A percentile compares a stretch with the other conserved stretches of the same genome.
Conservation (phyloP, 805 yeast species). For the Ogataea pignaliae region DNA sequence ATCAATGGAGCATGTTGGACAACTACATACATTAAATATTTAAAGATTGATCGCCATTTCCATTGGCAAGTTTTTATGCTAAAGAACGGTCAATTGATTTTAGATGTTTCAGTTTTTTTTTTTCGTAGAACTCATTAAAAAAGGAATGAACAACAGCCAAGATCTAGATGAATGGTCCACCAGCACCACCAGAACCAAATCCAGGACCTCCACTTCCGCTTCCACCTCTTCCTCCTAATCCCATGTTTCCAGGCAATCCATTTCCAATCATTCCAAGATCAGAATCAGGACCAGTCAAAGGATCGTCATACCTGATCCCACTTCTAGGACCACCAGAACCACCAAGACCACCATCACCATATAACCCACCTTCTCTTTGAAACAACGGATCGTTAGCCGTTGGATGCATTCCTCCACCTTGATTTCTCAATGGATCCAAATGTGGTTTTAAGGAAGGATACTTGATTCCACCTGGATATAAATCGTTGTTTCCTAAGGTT, state of each 20-base stretch:
- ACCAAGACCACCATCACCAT: conserved; percentile 15
- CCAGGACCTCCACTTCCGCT: conserved; percentile 9
- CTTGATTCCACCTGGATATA: conserved; percentile 39
- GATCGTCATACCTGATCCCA: conserved; percentile 50
- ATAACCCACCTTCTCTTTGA: conserved; percentile 10
- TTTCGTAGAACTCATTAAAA: conserved; percentile 6
- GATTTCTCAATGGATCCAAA: conserved; percentile 34
- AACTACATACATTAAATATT: no score
- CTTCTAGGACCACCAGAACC: conserved; percentile 31
- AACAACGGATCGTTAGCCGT: conserved; percentile 49
- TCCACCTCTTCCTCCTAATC: conserved; percentile 15
- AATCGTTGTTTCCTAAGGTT: conserved; percentile 45
- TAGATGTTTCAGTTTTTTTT: background rate
- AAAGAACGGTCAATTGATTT: no score
- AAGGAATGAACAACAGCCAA: background rate
- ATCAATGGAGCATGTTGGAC: no score
- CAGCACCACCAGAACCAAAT: conserved; percentile 11
- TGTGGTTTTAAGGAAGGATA: conserved; percentile 41
- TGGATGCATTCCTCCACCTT: conserved; percentile 53
- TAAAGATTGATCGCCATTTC: no score
- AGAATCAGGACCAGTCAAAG: conserved; percentile 41
- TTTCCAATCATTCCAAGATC: conserved; percentile 40
- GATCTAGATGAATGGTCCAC: conserved; percentile 2
- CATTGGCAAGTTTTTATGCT: no score
- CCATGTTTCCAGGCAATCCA: conserved; percentile 41